Percentiles rank a stretch among this genome's conserved stretches.
Conservation (phyloP, 208 protist species). For the Trypanosoma cruzi region DNA sequence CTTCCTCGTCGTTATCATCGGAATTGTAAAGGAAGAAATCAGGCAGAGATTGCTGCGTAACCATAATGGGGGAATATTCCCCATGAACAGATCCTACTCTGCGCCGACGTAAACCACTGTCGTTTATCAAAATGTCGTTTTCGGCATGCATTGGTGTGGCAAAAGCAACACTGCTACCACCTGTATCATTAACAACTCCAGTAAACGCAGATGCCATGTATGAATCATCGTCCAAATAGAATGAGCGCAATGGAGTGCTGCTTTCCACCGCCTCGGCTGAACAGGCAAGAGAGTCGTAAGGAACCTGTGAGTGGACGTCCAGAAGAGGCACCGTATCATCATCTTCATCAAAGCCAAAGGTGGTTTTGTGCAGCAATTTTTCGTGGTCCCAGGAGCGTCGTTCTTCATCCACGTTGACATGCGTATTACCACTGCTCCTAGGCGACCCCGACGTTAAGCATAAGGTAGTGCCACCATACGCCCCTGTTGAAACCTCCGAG, state of each 20-base stretch:
- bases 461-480: slow-evolving; percentile 21
- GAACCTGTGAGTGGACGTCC: background rate
- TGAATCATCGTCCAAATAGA: slow-evolving; percentile 39
- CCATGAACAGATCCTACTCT: background rate
- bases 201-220: slow-evolving; percentile 6
- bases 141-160: background rate
- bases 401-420: background rate
- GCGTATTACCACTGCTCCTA: slow-evolving; percentile 18
- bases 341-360: slow-evolving; percentile 57
- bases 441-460: background rate
- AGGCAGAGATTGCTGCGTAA: slow-evolving; percentile 68
- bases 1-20: slow-evolving; percentile 18
- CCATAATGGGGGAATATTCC: slow-evolving; percentile 39
- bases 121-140: background rate
- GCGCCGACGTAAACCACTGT: background rate
- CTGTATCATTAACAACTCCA: background rate
- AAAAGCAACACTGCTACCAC: background rate
- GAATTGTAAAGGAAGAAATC: slow-evolving; percentile 25
- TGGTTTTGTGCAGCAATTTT: slow-evolving; percentile 40
- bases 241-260: slow-evolving; percentile 2
- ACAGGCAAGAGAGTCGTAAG: background rate
- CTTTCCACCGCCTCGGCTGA: background rate
- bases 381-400: background rate
- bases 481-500: background rate
- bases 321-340: slow-evolving; percentile 16